Evolutionary conservation across 306 rosid species (phyloP), one percentile per base, ranked within the genome.

Genomic region (Cicer pinnatifidum): DNA sequence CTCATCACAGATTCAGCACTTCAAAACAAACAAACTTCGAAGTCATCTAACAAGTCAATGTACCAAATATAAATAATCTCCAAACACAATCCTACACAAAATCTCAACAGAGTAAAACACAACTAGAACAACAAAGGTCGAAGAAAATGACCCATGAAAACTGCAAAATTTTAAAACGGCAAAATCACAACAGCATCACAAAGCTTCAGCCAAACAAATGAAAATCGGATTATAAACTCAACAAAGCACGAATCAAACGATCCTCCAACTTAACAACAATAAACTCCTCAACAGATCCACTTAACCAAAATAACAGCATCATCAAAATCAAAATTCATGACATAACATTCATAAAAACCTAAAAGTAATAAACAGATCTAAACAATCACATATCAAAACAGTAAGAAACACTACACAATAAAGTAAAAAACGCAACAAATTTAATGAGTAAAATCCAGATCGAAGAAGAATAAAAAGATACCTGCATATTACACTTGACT

Each of bases 401-500:
- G n/a, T 13, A 10, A 9, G 6, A 7, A 51, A 44, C 2, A 43
- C 13, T 7, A 6, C 33, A 16, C 1, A 84, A 73, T 15, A 47
- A 3, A 38, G 5, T 3, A 45, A 1, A 71, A 53, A 45, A 9
- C 2, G 2, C 37, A 9, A 19, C 1, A 16, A 67, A 46, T 23
- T 46, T 0, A 5, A 45, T 9, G 2, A 33, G 6, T 5, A n/a
- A 3, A 46, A 23, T 4, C 54, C 46, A 80, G 87, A 85, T 86
- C 85, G 20, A 68, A 48, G 35, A 23, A 23, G 73, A 11, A 54
- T 7, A 45, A 23, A 0, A 35, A 7, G 1, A n/a, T 10, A 80
- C 97, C 99, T 91, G 99, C 97, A 95, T 95, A 80, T 95, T 95
- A 77, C 99, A 95, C 83, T 91, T 95, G 88, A 95, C 97, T 6